A percentile compares a stretch with the other conserved stretches of the same genome.
These are phyloP conservation scores for Prosopis cineraria DNA, from an alignment of 306 rosid species.

Conservation along the genomic window DNA sequence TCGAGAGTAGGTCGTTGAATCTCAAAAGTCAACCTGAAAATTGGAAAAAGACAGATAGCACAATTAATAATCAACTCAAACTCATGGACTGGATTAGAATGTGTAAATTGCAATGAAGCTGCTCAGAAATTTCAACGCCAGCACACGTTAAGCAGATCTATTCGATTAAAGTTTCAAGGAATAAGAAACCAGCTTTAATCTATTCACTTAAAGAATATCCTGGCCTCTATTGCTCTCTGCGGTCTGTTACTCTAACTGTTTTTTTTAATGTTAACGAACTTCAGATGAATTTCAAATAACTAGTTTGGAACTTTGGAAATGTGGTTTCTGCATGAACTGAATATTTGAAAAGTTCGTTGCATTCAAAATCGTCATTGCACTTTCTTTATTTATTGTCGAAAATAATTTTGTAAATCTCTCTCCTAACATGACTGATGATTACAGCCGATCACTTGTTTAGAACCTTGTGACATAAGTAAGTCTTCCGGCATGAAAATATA, in stretches of 20 bases:
- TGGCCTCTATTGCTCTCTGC: neutral
- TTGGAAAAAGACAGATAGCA: neutral
- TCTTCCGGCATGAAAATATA: neutral
- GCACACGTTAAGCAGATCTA: neutral
- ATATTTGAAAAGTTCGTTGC: neutral
- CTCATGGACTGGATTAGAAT: neutral
- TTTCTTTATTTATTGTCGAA: neutral
- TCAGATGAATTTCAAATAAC: neutral
- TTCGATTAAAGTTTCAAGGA: neutral
- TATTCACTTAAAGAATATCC: neutral
- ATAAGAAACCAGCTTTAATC: neutral
- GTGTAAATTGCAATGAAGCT: neutral
- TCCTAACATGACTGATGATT: neutral
- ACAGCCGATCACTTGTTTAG: neutral
- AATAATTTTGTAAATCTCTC: neutral
- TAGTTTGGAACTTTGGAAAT: neutral
- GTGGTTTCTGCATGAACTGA: neutral
- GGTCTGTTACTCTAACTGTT: neutral
- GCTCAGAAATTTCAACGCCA: neutral
- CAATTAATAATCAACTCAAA: conserved; percentile 22
- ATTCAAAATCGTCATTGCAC: too few species aligned
- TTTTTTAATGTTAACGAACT: neutral
- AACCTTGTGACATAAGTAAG: neutral
- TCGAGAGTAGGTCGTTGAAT: neutral
- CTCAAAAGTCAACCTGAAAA: neutral